Conservation (phyloP, 441 rosid genomes). For the Eruca vesicaria region DNA sequence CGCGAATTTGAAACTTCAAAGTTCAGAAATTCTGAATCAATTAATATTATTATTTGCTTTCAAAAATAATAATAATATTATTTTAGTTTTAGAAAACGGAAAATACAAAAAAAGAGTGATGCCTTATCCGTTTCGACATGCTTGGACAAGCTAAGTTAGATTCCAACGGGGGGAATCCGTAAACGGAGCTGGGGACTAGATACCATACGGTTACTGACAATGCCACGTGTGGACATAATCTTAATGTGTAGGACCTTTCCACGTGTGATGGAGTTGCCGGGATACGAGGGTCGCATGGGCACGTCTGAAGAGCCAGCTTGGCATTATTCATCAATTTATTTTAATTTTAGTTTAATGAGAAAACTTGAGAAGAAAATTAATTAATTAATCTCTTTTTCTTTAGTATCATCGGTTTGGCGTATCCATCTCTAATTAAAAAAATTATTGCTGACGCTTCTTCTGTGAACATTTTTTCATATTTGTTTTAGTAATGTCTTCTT, state of each 20-base stretch:
- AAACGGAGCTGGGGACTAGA: constrained; percentile 12
- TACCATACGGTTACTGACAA: constrained; percentile 22
- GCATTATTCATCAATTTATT: constrained; percentile 1
- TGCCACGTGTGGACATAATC: constrained; percentile 25
- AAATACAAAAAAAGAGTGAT: background rate
- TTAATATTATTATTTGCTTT: background rate
- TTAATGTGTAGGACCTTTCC: constrained; percentile 20
- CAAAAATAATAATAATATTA: too few species aligned
- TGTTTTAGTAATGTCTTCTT: background rate
- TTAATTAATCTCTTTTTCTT: background rate
- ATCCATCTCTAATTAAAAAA: background rate
- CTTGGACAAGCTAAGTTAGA: constrained; percentile 15
- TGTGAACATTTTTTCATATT: background rate
- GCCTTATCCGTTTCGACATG: constrained; percentile 29
- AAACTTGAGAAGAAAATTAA: background rate
- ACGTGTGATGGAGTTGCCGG: constrained; percentile 36
- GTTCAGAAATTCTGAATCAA: background rate
- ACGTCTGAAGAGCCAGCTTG: constrained; percentile 37
- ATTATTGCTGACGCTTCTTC: background rate
- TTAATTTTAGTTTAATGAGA: background rate
- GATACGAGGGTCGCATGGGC: constrained; percentile 36
- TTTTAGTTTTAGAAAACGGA: background rate
- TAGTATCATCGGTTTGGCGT: background rate
- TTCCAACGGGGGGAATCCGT: constrained; percentile 31
- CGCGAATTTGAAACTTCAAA: background rate